Conservation (phyloP, 73 alveolate species). For the Paramecium tetraurelia region DNA sequence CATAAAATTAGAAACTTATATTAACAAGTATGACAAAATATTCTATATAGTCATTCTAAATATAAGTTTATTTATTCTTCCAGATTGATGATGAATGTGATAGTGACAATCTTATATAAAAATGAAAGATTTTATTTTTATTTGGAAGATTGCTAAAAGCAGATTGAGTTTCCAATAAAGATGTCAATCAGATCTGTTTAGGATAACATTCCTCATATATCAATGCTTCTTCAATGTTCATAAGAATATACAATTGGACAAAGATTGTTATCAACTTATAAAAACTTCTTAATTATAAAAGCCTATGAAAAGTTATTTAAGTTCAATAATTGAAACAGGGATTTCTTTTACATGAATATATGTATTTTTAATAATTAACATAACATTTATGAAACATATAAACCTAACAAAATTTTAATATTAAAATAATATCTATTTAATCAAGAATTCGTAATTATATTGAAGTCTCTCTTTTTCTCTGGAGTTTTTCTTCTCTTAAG, state of each 20-base stretch:
- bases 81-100: background rate
- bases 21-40: background rate
- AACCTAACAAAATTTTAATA: background rate
- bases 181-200: background rate
- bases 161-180: background rate
- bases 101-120: background rate
- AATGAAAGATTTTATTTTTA: background rate
- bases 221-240: background rate
- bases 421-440: background rate
- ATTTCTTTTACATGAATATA: background rate
- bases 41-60: background rate
- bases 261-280: background rate
- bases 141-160: background rate
- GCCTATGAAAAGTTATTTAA: conserved; percentile 1
- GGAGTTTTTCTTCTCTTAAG: background rate
- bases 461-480: background rate
- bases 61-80: background rate
- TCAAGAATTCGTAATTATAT: background rate
- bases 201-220: conserved; percentile 41
- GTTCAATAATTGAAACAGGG: background rate
- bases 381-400: conserved; percentile 16
- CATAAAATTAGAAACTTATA: background rate
- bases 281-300: background rate
- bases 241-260: background rate
- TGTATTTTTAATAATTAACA: background rate